These are phyloP conservation scores for Kluyveromyces aestuarii DNA, from an alignment of 805 yeast species.

Conservation along the genomic window DNA sequence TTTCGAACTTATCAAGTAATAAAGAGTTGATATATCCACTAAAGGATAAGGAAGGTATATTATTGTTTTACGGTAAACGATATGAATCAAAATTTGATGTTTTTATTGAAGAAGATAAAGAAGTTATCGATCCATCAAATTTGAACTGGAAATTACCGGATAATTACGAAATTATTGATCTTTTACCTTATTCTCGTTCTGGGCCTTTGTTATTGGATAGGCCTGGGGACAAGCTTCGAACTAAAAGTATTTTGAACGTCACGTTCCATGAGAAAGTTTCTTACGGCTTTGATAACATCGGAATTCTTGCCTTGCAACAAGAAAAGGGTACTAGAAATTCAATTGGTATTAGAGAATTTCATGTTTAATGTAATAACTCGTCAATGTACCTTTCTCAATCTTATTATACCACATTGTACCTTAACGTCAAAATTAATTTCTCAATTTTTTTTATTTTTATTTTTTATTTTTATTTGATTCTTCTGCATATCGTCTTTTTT, in stretches of 20 bases:
- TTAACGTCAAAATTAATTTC: no score
- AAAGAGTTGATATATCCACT: not conserved
- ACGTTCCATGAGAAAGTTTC: not conserved
- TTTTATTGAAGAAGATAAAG: not conserved
- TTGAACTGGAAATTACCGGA: not conserved
- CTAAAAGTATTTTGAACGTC: not conserved
- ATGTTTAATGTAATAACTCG: not conserved
- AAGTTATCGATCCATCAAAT: not conserved
- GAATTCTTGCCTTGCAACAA: not conserved
- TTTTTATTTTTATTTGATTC: no score
- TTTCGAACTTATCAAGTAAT: conserved; percentile 1
- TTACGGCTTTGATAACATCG: not conserved
- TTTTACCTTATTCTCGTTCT: not conserved
- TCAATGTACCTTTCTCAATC: no score
- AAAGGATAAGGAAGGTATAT: not conserved
- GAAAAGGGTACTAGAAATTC: not conserved
- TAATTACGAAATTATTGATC: not conserved
- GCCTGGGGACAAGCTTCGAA: not conserved
- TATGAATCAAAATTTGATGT: not conserved
- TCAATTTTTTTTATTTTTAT: no score
- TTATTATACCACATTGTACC: no score
- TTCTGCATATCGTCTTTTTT: no score
- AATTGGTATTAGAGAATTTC: not conserved
- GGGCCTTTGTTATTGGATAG: not conserved
- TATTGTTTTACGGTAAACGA: not conserved